Evolutionary conservation across 2,329 filamentous ascomycete genomes (phyloP).

Genomic region (Aspergillus arachidicola): DNA sequence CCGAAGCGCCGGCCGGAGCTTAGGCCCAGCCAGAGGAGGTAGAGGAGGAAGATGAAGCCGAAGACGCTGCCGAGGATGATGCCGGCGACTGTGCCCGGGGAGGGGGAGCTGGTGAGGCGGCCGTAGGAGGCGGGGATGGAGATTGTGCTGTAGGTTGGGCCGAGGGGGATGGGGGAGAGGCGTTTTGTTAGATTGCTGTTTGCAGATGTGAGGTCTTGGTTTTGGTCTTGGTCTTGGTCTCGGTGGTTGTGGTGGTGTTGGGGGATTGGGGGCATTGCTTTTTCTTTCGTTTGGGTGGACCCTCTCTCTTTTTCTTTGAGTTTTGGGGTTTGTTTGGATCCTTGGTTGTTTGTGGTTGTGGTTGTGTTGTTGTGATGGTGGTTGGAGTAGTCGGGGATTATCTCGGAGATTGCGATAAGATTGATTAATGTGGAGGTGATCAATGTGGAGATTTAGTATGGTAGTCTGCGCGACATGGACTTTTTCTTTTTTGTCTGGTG

Average conservation of each 20-base stretch:
- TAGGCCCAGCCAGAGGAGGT: constrained; percentile 55
- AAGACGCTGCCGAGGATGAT: constrained; percentile 55
- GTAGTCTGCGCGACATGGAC: background rate
- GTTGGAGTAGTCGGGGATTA: background rate
- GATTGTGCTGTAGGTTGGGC: constrained; percentile 32
- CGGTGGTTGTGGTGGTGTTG: no score
- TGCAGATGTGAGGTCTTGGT: background rate
- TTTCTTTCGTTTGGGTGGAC: background rate
- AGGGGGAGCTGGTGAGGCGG: constrained; percentile 54
- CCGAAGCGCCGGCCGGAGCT: constrained; percentile 45
- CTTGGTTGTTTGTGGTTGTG: constrained; percentile 2
- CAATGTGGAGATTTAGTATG: background rate
- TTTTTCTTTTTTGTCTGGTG: background rate
- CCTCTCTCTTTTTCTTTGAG: background rate
- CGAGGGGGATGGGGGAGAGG: background rate
- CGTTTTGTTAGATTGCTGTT: background rate
- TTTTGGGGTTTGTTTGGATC: background rate
- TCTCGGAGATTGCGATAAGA: background rate
- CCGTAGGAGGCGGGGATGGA: constrained; percentile 66
- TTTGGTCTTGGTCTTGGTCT: no score
- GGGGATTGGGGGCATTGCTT: background rate
- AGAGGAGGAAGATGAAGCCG: constrained; percentile 57
- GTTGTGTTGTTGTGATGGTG: background rate
- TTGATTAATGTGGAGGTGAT: background rate
- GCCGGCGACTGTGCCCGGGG: constrained; percentile 61